Evolutionary conservation across 2,329 filamentous ascomycete species (phyloP).

Genomic region (Trichoderma citrinoviride): DNA sequence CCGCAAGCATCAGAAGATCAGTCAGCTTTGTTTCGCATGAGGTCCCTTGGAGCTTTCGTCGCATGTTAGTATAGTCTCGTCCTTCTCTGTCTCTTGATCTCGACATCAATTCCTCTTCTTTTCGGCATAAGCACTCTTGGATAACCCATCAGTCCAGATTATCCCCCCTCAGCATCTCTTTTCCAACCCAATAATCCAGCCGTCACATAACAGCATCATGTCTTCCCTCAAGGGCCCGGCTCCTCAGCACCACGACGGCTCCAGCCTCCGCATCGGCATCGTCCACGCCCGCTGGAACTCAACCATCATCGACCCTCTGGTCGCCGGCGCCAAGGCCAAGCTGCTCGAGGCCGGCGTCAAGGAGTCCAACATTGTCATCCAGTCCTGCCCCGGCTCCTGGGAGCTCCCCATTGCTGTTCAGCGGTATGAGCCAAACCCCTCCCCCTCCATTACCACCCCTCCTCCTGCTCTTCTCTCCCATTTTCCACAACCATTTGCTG

Average conservation of each 20-base stretch:
- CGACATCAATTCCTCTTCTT: background rate
- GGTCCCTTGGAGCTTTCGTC: background rate
- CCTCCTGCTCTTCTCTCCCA: background rate
- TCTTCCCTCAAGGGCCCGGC: conserved; percentile 55
- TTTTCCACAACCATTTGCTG: too few species aligned
- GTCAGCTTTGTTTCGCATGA: background rate
- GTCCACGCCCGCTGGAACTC: conserved; percentile 96
- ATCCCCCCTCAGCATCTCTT: background rate
- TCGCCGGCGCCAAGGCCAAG: conserved; percentile 75
- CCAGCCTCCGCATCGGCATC: conserved; percentile 83
- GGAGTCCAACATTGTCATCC: conserved; percentile 81
- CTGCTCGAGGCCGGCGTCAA: conserved; percentile 77
- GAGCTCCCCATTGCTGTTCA: conserved; percentile 90
- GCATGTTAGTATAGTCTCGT: background rate
- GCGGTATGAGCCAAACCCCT: conserved; percentile 52
- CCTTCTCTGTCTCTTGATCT: background rate
- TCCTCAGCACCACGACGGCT: conserved; percentile 61
- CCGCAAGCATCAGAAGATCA: conserved; percentile 7
- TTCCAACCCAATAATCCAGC: background rate
- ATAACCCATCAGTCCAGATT: background rate
- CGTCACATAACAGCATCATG: background rate
- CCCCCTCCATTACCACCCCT: conserved; percentile 9
- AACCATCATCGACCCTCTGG: conserved; percentile 79
- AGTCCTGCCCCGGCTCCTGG: conserved; percentile 91
- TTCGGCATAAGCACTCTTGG: background rate